Evolutionary conservation across 805 yeast genomes (phyloP).

Genomic region (Vanderwaltozyma tropicalis): DNA sequence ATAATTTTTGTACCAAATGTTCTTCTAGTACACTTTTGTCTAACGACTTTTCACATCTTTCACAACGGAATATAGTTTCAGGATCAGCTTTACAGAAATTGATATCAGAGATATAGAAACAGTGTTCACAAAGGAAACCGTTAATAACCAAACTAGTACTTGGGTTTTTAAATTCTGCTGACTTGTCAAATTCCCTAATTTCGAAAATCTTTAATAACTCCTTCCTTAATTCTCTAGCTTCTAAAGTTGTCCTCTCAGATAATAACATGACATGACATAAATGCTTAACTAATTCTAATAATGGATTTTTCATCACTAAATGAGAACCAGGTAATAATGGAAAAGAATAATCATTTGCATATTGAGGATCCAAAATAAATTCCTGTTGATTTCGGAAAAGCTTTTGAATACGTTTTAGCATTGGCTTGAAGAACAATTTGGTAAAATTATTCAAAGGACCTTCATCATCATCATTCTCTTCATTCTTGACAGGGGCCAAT

Average conservation of each 20-base stretch:
- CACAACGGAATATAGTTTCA: conserved; percentile 44
- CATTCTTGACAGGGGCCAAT: conserved; percentile 38
- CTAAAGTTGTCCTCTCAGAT: conserved; percentile 54
- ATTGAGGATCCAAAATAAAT: conserved; percentile 54
- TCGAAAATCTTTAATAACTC: conserved; percentile 66
- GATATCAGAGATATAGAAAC: conserved; percentile 63
- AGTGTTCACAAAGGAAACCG: conserved; percentile 67
- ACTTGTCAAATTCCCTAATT: conserved; percentile 72
- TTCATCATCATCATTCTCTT: conserved; percentile 27
- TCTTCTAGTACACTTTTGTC: conserved; percentile 72
- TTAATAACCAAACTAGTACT: conserved; percentile 56
- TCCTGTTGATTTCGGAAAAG: conserved; percentile 64
- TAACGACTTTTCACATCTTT: conserved; percentile 52
- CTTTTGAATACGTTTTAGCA: conserved; percentile 55
- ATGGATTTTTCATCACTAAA: conserved; percentile 50
- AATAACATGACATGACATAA: conserved; percentile 63
- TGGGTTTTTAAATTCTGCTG: conserved; percentile 65
- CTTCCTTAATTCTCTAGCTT: conserved; percentile 63
- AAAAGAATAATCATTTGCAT: conserved; percentile 54
- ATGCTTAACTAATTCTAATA: conserved; percentile 68
- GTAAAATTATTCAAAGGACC: conserved; percentile 41
- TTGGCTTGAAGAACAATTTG: conserved; percentile 48
- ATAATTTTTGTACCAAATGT: conserved; percentile 54
- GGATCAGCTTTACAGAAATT: conserved; percentile 71
- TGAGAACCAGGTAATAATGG: conserved; percentile 73